Conservation (phyloP, 2,329 filamentous ascomycete genomes). For the Penicillium nordicum region DNA sequence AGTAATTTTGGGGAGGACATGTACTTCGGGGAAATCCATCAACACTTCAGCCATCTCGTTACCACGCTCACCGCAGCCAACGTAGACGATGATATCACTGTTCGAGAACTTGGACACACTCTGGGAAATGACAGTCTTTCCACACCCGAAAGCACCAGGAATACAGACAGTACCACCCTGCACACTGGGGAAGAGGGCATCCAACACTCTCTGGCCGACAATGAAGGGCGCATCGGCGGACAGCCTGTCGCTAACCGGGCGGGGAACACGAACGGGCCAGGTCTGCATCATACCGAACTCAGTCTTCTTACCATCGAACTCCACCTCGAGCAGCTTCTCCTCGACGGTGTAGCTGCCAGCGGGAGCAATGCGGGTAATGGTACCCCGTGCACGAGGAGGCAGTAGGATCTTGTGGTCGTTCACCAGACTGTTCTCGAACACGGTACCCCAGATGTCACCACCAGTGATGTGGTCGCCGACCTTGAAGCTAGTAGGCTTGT, state of each 20-base stretch:
- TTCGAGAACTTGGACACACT: constrained; percentile 99
- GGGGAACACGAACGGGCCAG: constrained; percentile 95
- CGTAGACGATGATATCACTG: constrained; percentile 97
- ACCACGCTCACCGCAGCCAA: constrained; percentile 87
- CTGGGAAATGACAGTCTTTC: constrained; percentile 98
- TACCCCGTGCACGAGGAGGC: constrained; percentile 83
- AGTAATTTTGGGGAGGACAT: constrained; percentile 3
- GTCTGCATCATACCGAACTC: constrained; percentile 98
- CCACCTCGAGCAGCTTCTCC: constrained; percentile 89
- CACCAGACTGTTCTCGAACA: constrained; percentile 94
- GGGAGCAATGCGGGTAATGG: constrained; percentile 82
- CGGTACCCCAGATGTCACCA: constrained; percentile 90
- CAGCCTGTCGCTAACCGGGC: constrained; percentile 87
- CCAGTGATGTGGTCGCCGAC: constrained; percentile 96
- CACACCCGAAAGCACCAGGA: constrained; percentile 95
- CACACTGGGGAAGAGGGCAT: constrained; percentile 92
- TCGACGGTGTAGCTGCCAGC: constrained; percentile 93
- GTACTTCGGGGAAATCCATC: constrained; percentile 94
- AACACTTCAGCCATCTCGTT: constrained; percentile 99
- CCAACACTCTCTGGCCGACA: constrained; percentile 93
- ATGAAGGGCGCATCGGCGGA: constrained; percentile 87
- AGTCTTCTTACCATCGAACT: constrained; percentile 94
- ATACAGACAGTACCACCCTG: constrained; percentile 98
- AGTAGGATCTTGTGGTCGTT: constrained; percentile 90
- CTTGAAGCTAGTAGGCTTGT: constrained; percentile 78